Evolutionary conservation across 2,329 filamentous ascomycete genomes (phyloP), one percentile per base, ranked within the genome.

Genomic region (Pestalotiopsis sp.): DNA sequence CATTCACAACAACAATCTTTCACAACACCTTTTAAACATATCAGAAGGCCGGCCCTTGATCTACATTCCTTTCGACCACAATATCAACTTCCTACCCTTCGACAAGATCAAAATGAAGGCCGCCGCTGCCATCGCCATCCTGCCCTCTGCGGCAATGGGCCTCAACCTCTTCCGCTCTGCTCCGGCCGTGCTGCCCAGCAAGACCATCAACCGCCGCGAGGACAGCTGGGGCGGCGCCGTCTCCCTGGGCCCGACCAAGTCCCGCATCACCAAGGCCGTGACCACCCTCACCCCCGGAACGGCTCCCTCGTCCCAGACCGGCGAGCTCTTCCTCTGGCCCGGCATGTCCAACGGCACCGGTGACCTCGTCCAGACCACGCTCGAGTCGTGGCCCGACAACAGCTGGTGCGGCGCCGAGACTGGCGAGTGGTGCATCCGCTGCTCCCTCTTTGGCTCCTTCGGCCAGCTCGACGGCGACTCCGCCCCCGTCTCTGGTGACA

Each of bases 351-450:
- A 66, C 64, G 64, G 64, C 23, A 66, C 64, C 2, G 64, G 64
- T 13, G 64, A 66, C 25, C 64, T 66, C 4, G 64, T 66, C 25
- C 64, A 66, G 64, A 66, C 64, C 17, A 66, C 64, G 14, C 64
- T 66, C 41, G 64, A 66, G 64, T 66, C 64, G 49, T 66, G 64
- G 64, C 64, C 64, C 41, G 64, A 66, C 45, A 66, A 66, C 64
- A 66, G 64, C 64, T 66, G 64, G 64, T 66, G 64, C 64, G 64
- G 64, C n/a, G 64, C 64, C 31, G 20, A 17, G 17, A 20, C 64
- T 2, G 64, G 64, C 41, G 64, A 66, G 49, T 66, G 64, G 64
- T 66, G 64, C 64, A 66, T 66, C 23, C 64, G 64, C 41, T 66
- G 64, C 64, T 66, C 64, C 41, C 64, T 66, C 27, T 66, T 66